These are phyloP conservation scores for Pseudogymnoascus sp. DNA, from an alignment of 2,329 filamentous ascomycete species.

Conservation along the genomic window DNA sequence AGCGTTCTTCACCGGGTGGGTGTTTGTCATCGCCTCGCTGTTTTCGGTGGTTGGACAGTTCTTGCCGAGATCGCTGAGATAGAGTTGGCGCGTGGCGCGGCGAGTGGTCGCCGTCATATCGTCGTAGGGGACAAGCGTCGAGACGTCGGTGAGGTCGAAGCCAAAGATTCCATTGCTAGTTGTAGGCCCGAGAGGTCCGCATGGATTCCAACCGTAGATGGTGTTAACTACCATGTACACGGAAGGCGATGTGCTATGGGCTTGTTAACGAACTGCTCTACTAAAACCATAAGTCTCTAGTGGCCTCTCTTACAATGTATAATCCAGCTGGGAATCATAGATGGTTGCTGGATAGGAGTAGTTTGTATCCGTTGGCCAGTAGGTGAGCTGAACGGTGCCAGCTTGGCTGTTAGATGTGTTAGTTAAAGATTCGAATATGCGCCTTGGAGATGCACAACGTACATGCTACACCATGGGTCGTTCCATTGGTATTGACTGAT, in stretches of 20 bases:
- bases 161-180: slow-evolving; percentile 30
- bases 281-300: neutral
- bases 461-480: neutral
- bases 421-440: neutral
- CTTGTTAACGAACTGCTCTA: neutral
- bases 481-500: neutral
- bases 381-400: slow-evolving; percentile 33
- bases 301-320: slow-evolving; percentile 31
- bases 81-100: slow-evolving; percentile 29
- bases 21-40: slow-evolving; percentile 28
- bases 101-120: slow-evolving; percentile 17
- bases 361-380: slow-evolving; percentile 32
- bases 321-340: slow-evolving; percentile 27
- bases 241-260: slow-evolving; percentile 34
- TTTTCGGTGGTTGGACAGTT: slow-evolving; percentile 31
- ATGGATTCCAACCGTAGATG: slow-evolving; percentile 31
- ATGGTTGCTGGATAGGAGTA: slow-evolving; percentile 32
- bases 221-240: slow-evolving; percentile 36
- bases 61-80: slow-evolving; percentile 32
- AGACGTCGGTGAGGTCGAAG: slow-evolving; percentile 33
- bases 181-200: slow-evolving; percentile 29
- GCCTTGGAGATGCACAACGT: neutral
- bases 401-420: slow-evolving; percentile 22
- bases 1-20: slow-evolving; percentile 18
- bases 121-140: slow-evolving; percentile 28